Evolutionary conservation across 129 eudicot species (phyloP).

Genomic region (Arctium minus): DNA sequence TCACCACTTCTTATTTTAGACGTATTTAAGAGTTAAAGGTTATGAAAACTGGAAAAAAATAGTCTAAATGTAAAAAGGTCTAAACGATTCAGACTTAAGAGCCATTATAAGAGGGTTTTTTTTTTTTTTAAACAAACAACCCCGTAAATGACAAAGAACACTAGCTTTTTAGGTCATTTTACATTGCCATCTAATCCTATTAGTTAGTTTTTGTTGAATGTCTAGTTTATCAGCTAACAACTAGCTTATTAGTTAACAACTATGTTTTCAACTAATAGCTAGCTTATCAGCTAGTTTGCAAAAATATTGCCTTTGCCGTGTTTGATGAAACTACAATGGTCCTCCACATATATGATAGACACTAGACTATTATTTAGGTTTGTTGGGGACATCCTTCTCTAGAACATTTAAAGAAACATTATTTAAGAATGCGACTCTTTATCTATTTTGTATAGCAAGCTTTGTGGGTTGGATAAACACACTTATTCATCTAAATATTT

Average conservation of each 20-base stretch:
- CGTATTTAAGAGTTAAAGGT: too few species aligned
- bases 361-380: not conserved
- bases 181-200: not conserved
- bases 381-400: not conserved
- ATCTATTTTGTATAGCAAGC: not conserved
- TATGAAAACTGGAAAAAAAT: too few species aligned
- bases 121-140: too few species aligned
- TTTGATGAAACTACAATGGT: too few species aligned
- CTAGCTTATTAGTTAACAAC: not conserved
- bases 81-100: too few species aligned
- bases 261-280: not conserved
- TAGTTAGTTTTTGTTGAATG: not conserved
- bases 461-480: not conserved
- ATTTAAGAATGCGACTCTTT: too few species aligned
- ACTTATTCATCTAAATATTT: not conserved
- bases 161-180: not conserved
- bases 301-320: too few species aligned
- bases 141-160: not conserved
- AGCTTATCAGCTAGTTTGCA: not conserved
- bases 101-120: too few species aligned
- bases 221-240: not conserved
- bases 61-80: too few species aligned
- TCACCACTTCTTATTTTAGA: too few species aligned
- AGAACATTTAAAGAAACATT: too few species aligned
- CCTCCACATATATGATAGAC: too few species aligned